Base-by-base conservation (phyloP, 768 basidiomycete genomes). In the Agaricus blazei region DNA sequence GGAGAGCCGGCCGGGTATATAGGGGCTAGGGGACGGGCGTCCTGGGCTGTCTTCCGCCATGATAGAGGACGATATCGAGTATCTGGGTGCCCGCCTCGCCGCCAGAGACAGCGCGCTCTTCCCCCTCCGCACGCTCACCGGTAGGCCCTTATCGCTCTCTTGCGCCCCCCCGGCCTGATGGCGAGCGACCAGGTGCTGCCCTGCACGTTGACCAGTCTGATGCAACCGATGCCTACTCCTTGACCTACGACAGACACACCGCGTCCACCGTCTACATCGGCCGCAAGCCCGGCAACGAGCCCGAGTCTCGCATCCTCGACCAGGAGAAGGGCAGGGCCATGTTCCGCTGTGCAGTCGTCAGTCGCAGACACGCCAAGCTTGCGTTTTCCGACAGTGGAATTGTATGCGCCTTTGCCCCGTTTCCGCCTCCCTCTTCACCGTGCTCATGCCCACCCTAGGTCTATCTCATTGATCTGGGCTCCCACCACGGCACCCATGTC, bases 301-400 rank as follows among this genome's bases (percentile, higher is more conserved):
- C 65, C 40, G 72, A 66, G 56, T 66, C 70, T 58, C 67, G 72
- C 68, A 65, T 68, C 47, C 64, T 68, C 46, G 74, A 72, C 54
- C 68, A 67, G 48, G 74, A 76, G 26, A 66, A 66, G 48, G 75
- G 76, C 52, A 76, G 75, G 54, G 86, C 82, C 14, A 78, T 83
- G 67, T 90, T 90, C 60, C 71, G 82, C 48, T 90, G 89, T 64
- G 84, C 87, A 29, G 89, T 91, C 45, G 85, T 92, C 59, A 89
- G 87, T 66, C 79, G 89, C 26, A 80, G 72, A 63, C 89, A 92
- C 72, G 88, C 89, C 54, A 88, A 83, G 75, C 83, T 92, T 57
- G 76, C 79, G 23, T 85, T 90, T 67, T 75, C 84, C 4, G 84
- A 88, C 62, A 79, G 76, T 59, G 87, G 88, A 45, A 78, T 80